Conservation (phyloP, 2,329 filamentous ascomycete genomes). For the Coleophoma eucalyptorum region DNA sequence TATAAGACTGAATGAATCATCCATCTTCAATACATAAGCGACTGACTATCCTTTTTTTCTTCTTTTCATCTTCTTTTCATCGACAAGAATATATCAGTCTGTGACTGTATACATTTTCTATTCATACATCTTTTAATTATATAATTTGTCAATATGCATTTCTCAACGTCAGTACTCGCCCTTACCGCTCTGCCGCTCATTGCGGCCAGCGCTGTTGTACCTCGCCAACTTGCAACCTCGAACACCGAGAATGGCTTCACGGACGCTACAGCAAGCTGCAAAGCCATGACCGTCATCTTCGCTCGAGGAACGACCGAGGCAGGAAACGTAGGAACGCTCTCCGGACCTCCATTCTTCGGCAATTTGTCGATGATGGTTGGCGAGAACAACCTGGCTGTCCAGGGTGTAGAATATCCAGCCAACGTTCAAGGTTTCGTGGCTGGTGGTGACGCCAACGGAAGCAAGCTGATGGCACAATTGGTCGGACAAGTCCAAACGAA, state of each 20-base stretch:
- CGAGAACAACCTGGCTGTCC: not conserved
- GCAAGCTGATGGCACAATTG: not conserved
- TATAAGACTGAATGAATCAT: no score
- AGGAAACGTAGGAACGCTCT: conserved; percentile 34
- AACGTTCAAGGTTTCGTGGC: not conserved
- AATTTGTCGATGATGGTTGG: conserved; percentile 26
- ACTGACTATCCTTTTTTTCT: no score
- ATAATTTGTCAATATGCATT: not conserved
- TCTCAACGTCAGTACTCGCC: not conserved
- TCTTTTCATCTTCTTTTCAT: no score
- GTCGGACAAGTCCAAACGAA: not conserved
- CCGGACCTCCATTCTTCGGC: conserved; percentile 23
- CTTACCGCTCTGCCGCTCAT: not conserved
- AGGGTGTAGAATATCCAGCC: not conserved
- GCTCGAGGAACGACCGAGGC: conserved; percentile 41
- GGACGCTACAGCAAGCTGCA: not conserved
- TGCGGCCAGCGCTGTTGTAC: not conserved
- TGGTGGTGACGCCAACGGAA: not conserved
- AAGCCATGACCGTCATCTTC: conserved; percentile 34
- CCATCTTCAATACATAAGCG: no score
- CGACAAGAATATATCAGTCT: no score
- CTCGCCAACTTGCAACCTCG: not conserved
- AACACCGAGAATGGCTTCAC: not conserved
- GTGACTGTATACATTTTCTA: no score
- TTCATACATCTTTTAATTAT: no score